Evolutionary conservation across 2,329 filamentous ascomycete genomes (phyloP), one percentile per base, ranked within the genome.

Genomic region (Pseudogymnoascus sp.): DNA sequence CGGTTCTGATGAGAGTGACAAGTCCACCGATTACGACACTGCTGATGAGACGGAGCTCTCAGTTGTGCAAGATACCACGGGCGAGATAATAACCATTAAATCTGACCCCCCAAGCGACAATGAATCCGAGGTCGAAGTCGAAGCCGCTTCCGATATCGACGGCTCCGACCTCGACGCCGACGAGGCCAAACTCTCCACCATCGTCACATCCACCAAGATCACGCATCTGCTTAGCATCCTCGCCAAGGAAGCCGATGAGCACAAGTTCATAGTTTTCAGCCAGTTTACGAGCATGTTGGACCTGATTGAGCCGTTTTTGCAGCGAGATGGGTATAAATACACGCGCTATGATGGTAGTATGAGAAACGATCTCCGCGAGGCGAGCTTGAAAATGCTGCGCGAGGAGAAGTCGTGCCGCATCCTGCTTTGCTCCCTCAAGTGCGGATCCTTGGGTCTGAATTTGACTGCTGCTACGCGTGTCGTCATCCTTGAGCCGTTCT

Each of bases 261-360:
- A 96, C 82, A 99, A 99, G 74, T 96, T 96, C 73, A 99, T 99
- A 71, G 92, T 99, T 67, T 99, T 99, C 77, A 96, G 92, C 1
- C 91, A 98, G 71, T 99, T 99, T 77, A 99, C 95, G 0, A 95
- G 91, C 0, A 99, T 99, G 95, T 86, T 99, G 53, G 90, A 98
- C 77, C 86, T 98, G 28, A 87, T 99, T 66, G 92, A 98, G 73
- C 95, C 95, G 2, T 97, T 98, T 76, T 81, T 99, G 65, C 82
- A 83, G 53, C 82, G 86, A 59, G 86, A 89, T 12, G 85, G 86
- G 12, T 88, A 96, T 75, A 83, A 83, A 65, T 96, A 89, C 72
- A 90, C 90, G 14, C 89, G 95, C 62, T 99, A 99, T 76, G 95
- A 99, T 73, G 95, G 95, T 63, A 86, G 87, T 70, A 99, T 99